Conservation (phyloP, 129 eudicot species). For the Artemisia argyi region DNA sequence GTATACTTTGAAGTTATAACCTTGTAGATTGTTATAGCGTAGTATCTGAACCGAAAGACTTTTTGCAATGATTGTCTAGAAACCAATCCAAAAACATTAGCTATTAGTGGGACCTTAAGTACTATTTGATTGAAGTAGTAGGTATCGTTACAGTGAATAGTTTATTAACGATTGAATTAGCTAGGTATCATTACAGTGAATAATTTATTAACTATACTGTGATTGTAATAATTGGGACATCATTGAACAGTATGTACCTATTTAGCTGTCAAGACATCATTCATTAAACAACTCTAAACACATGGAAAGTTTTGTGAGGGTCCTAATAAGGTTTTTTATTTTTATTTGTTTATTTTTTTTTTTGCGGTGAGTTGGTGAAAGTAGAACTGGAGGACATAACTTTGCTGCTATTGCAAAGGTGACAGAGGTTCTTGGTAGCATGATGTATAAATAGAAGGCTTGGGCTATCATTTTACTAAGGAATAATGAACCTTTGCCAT, state of each 20-base stretch:
- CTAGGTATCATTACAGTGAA: background rate
- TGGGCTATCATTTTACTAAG: background rate
- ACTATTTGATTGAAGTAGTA: background rate
- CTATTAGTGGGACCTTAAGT: background rate
- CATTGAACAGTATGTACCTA: background rate
- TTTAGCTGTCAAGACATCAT: background rate
- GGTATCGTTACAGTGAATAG: background rate
- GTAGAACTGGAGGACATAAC: background rate
- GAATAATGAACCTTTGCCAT: background rate
- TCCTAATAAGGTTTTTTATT: too few relatives aligned
- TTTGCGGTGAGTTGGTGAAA: background rate
- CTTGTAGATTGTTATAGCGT: conserved; percentile 7
- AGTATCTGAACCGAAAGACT: background rate
- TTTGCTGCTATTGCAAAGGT: background rate
- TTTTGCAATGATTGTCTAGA: background rate
- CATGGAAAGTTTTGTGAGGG: too few relatives aligned
- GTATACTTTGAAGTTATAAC: background rate
- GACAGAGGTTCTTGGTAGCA: conserved; percentile 8
- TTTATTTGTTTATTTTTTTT: too few relatives aligned
- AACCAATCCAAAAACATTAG: background rate
- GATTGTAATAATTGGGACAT: too few relatives aligned
- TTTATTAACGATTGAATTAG: background rate
- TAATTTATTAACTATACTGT: too few relatives aligned
- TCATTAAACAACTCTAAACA: too few relatives aligned
- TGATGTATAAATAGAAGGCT: background rate